Evolutionary conservation across 768 basidiomycete genomes (phyloP).

Genomic region (Russula olivacea): DNA sequence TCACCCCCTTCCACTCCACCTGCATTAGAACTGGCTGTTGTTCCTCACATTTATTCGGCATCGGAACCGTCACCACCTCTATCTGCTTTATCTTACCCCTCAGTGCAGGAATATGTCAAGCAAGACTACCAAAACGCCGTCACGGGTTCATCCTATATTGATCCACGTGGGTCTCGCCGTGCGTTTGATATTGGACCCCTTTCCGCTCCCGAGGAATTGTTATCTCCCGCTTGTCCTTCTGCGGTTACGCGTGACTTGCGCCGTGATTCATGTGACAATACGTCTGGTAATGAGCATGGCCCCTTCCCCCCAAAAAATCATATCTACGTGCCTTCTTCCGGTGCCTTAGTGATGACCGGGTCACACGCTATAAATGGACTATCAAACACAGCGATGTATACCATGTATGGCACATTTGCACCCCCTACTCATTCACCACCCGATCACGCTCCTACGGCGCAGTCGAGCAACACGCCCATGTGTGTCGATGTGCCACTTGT

Average conservation of each 20-base stretch:
- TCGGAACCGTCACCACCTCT: slow-evolving; percentile 18
- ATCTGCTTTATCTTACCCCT: slow-evolving; percentile 16
- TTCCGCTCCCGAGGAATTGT: slow-evolving; percentile 7
- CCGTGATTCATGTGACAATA: slow-evolving; percentile 17
- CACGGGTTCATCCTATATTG: slow-evolving; percentile 18
- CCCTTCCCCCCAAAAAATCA: slow-evolving; percentile 11
- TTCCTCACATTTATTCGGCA: slow-evolving; percentile 8
- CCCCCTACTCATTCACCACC: slow-evolving; percentile 25
- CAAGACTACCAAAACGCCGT: slow-evolving; percentile 12
- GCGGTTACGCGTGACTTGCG: slow-evolving; percentile 11
- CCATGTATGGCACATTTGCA: slow-evolving; percentile 17
- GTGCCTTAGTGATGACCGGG: slow-evolving; percentile 19
- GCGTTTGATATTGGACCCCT: slow-evolving; percentile 2
- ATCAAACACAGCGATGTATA: slow-evolving; percentile 11
- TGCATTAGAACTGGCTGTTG: slow-evolving; percentile 26
- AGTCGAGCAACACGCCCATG: slow-evolving; percentile 5
- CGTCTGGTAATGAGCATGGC: slow-evolving; percentile 15
- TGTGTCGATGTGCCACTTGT: slow-evolving; percentile 8
- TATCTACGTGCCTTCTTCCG: slow-evolving; percentile 14
- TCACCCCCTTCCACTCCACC: slow-evolving; percentile 28
- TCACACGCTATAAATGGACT: slow-evolving; percentile 15
- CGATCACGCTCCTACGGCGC: slow-evolving; percentile 2
- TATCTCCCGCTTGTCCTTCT: slow-evolving; percentile 11
- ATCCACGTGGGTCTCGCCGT: slow-evolving; percentile 20
- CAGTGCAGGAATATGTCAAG: slow-evolving; percentile 20